Percentiles rank a stretch among this genome's conserved stretches.
phyloP scores from a whole-genome alignment of 176 grass and related monocot genomes.

The Cenchrus fungigraminus region DNA sequence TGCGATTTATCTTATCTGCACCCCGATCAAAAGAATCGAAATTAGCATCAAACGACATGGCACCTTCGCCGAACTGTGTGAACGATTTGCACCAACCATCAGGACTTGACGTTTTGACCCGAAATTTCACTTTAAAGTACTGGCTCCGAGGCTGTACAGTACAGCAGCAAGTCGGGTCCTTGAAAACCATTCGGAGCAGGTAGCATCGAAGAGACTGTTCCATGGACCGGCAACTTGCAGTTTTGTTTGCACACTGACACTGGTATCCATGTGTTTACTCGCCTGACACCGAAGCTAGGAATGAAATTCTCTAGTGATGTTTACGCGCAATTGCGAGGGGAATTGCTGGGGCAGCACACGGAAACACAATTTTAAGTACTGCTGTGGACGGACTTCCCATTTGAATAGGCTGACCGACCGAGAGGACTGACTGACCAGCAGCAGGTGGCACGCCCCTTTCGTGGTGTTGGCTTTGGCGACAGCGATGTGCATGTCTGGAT shows the following conservation, averaged over 20 bases:
- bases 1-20: not conserved
- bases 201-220: not conserved
- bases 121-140: not conserved
- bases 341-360: not conserved
- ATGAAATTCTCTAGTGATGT: not conserved
- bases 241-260: too few species aligned
- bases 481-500: not conserved
- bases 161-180: not conserved
- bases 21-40: not conserved
- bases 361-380: not conserved
- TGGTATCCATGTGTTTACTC: too few species aligned
- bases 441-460: not conserved
- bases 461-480: not conserved
- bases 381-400: not conserved
- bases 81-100: not conserved
- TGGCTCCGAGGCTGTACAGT: not conserved
- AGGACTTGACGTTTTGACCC: not conserved
- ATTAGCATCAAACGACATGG: not conserved
- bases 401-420: conserved; percentile 25
- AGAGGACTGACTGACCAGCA: not conserved
- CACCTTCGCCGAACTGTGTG: not conserved
- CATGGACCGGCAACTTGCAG: too few species aligned
- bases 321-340: not conserved
- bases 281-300: not conserved
- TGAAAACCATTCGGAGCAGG: not conserved